A percentile compares a stretch with the other conserved stretches of the same genome.
phyloP scores from a whole-genome alignment of 2,329 filamentous ascomycete genomes.

The Purpureocillium lavendulum region DNA sequence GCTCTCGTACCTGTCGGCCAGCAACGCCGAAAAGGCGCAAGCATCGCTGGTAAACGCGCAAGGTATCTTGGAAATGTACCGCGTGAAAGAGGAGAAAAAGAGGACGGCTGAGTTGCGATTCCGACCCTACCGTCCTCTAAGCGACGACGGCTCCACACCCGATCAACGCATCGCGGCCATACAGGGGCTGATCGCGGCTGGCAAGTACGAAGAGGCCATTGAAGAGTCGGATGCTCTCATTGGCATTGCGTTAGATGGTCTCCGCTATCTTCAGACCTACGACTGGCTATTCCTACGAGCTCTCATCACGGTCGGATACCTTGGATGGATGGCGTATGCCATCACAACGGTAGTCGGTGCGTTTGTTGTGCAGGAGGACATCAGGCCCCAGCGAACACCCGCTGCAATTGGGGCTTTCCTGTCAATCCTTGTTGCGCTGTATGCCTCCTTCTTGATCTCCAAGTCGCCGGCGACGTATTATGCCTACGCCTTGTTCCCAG shows the following conservation, averaged over 20 bases:
- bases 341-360: constrained; percentile 81
- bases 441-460: constrained; percentile 71
- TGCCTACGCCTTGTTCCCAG: constrained; percentile 82
- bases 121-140: constrained; percentile 64
- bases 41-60: constrained; percentile 78
- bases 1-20: constrained; percentile 68
- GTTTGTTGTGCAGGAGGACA: constrained; percentile 69
- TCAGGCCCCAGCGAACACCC: constrained; percentile 54
- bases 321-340: constrained; percentile 93
- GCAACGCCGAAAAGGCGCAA: constrained; percentile 68
- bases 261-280: constrained; percentile 94
- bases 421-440: constrained; percentile 66
- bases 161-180: constrained; percentile 63
- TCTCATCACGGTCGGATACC: constrained; percentile 80
- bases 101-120: constrained; percentile 67
- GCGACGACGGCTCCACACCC: constrained; percentile 51
- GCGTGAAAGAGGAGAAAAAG: constrained; percentile 85
- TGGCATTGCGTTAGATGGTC: constrained; percentile 65
- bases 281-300: constrained; percentile 94
- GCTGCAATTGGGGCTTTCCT: constrained; percentile 60
- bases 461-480: constrained; percentile 81
- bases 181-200: constrained; percentile 54
- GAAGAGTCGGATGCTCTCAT: constrained; percentile 69
- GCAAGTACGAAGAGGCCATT: constrained; percentile 69
- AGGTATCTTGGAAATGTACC: constrained; percentile 91